Percentiles rank a stretch among this genome's conserved stretches.
These are phyloP conservation scores for Arabidopsis arenosa DNA, from an alignment of 345 rosid genomes.

Conservation along the genomic window DNA sequence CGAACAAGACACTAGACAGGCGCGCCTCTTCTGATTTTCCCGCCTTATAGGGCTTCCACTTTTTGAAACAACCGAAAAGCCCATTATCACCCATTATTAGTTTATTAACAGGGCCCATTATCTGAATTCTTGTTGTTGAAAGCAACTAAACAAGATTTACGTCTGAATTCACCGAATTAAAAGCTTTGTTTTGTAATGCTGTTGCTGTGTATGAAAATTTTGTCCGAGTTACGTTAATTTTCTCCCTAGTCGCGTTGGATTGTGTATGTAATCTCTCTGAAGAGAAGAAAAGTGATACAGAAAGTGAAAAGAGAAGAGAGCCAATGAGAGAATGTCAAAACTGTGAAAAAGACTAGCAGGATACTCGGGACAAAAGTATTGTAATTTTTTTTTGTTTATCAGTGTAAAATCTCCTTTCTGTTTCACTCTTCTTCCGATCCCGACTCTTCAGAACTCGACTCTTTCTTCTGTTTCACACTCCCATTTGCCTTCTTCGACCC, in stretches of 20 bases:
- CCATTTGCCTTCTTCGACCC: constrained; percentile 77
- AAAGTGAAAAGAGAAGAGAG: not conserved
- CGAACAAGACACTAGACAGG: not conserved
- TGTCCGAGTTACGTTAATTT: not conserved
- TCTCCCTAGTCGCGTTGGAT: not conserved
- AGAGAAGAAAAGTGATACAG: not conserved
- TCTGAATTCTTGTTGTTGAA: not conserved
- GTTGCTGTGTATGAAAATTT: not conserved
- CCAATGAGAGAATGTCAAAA: constrained; percentile 30
- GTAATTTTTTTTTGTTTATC: constrained; percentile 26
- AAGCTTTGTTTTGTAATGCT: not conserved
- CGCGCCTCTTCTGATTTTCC: constrained; percentile 37
- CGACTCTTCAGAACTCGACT: constrained; percentile 71
- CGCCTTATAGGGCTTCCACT: constrained; percentile 41
- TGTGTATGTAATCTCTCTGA: not conserved
- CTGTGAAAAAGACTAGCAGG: constrained; percentile 33
- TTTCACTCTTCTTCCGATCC: constrained; percentile 74
- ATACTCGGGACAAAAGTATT: constrained; percentile 31
- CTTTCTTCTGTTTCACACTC: constrained; percentile 48
- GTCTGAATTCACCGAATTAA: not conserved
- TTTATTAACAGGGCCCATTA: constrained; percentile 20
- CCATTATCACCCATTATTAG: constrained; percentile 4
- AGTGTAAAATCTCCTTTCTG: constrained; percentile 33
- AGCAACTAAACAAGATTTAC: no score
- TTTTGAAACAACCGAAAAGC: constrained; percentile 21